Evolutionary conservation across 2,329 filamentous ascomycete genomes (phyloP).

Genomic region (Fusarium begoniae): DNA sequence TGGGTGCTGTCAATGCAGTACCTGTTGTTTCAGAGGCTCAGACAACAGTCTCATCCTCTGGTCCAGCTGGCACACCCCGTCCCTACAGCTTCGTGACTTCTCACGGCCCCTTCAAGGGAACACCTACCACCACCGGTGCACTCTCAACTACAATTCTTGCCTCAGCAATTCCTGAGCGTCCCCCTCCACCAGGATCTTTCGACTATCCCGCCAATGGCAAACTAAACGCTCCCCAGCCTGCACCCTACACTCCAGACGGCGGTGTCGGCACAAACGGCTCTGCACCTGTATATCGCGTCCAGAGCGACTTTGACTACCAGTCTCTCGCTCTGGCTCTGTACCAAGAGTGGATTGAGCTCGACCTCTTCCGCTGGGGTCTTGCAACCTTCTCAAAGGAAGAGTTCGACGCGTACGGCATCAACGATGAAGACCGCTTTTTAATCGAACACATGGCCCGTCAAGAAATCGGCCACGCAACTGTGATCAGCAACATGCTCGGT

Average conservation of each 20-base stretch:
- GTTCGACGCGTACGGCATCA: constrained; percentile 74
- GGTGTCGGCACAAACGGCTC: constrained; percentile 83
- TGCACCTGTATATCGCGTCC: constrained; percentile 77
- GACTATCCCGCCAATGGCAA: constrained; percentile 77
- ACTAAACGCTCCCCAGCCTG: constrained; percentile 73
- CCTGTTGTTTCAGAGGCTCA: constrained; percentile 48
- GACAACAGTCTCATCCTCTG: constrained; percentile 48
- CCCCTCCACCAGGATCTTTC: constrained; percentile 68
- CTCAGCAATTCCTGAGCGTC: constrained; percentile 64
- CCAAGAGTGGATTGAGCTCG: constrained; percentile 86
- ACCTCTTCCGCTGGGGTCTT: constrained; percentile 82
- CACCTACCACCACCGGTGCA: constrained; percentile 74
- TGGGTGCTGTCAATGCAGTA: constrained; percentile 37
- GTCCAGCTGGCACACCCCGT: constrained; percentile 42
- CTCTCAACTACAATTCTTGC: constrained; percentile 66
- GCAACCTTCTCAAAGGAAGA: constrained; percentile 74
- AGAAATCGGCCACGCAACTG: constrained; percentile 79
- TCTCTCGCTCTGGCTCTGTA: constrained; percentile 79
- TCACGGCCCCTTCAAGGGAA: constrained; percentile 75
- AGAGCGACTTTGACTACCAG: constrained; percentile 86
- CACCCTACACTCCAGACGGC: constrained; percentile 76
- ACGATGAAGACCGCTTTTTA: constrained; percentile 73
- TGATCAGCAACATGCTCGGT: constrained; percentile 82
- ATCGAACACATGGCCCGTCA: constrained; percentile 82
- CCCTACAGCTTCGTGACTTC: constrained; percentile 66